Base-by-base conservation (phyloP, 257 asterid species). In the Solanum stenotomum region DNA sequence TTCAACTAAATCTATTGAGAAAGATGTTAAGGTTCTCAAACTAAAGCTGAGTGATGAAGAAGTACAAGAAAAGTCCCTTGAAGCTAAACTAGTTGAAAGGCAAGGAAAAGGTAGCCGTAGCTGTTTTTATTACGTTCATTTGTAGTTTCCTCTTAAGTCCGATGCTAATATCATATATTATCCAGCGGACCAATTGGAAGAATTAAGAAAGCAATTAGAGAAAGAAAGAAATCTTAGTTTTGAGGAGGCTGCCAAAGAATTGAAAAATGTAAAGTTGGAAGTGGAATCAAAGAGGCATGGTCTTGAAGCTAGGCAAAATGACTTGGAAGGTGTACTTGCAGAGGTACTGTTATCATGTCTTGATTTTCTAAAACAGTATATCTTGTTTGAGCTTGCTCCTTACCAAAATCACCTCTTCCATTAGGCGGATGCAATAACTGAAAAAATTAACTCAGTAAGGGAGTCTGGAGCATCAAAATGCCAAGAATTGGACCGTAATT, bases 1-100 rank as follows among this genome's bases (percentile, higher is more conserved):
- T 90, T 93, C 94, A 34, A 92, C 93, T 2, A 97, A 97, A 90
- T 89, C 98, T 52, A 91, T 91, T 87, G 99, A 97, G 88, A 95
- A 95, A 90, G 98, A 97, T 37, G 92, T 94, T 46, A 96, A 97
- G 89, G 89, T 87, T 89, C 96, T 95, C 67, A 95, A 92, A 93
- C 91, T 86, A 85, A 93, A 94, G 89, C 91, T 93, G 79, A 90
- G 97, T 72, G 98, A 96, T 6, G 95, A 96, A 86, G 95, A 88
- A 65, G 92, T 96, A 88, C 52, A 65, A 38, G 93, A 89, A 63
- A 96, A 94, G 91, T 93, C 98, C 40, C 94, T 91, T 25, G 98
- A 96, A 87, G 97, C 95, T 84, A 91, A 93, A 91, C 88, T 93
- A 72, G 89, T 90, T 65, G 98, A 94, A 87, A 88, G 90, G 88